phyloP scores from a whole-genome alignment of 768 basidiomycete species.

The Leucosporidium yakuticum region DNA sequence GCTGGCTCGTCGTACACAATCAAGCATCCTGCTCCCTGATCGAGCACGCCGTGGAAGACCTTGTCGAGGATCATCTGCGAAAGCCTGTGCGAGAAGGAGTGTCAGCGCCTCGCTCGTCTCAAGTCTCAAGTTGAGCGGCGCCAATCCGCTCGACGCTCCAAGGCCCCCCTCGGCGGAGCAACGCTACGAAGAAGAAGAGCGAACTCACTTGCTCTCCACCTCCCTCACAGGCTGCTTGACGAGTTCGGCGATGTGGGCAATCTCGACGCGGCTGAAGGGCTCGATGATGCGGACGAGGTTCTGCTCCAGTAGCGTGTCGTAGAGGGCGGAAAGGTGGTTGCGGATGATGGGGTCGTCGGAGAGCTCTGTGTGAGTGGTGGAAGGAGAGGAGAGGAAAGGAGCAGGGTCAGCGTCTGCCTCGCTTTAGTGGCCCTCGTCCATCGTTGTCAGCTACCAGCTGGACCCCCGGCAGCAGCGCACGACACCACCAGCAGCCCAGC shows the following conservation, averaged over 20 bases:
- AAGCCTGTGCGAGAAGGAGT: conserved; percentile 51
- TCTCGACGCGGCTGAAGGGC: conserved; percentile 87
- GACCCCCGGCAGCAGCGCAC: background rate
- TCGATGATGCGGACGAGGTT: conserved; percentile 92
- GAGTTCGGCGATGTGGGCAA: conserved; percentile 75
- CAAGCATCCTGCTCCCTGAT: conserved; percentile 86
- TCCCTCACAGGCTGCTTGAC: conserved; percentile 81
- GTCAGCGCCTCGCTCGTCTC: background rate
- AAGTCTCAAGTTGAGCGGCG: background rate
- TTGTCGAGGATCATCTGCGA: conserved; percentile 99
- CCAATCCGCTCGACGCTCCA: background rate
- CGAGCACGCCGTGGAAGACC: conserved; percentile 87
- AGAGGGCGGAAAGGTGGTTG: conserved; percentile 84
- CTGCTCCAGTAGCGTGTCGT: conserved; percentile 93
- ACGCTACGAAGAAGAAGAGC: background rate
- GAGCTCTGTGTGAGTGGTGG: conserved; percentile 56
- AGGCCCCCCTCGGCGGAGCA: too few species aligned
- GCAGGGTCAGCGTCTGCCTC: too few species aligned
- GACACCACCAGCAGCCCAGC: too few species aligned
- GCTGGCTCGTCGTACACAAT: conserved; percentile 83
- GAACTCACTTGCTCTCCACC: conserved; percentile 80
- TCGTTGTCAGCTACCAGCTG: conserved; percentile 1
- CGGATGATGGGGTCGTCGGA: conserved; percentile 93
- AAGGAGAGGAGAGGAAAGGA: too few species aligned
- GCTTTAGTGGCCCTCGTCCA: too few species aligned